Conservation (phyloP, 148 eudicot genomes). For the Silene conica region DNA sequence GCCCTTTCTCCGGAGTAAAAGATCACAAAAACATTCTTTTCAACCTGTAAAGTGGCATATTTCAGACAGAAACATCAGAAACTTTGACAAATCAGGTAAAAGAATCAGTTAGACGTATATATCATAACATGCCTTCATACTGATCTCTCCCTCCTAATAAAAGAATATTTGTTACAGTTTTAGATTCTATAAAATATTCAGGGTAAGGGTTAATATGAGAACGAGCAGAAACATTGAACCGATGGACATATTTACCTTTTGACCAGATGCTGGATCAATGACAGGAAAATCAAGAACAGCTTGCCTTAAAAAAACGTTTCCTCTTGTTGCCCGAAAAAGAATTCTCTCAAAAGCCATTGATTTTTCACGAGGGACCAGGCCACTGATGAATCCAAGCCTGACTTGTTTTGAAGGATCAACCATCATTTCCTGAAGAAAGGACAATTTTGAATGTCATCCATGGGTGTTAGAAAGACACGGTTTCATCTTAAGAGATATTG, state of each 20-base stretch:
- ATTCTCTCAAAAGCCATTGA: conserved; percentile 82
- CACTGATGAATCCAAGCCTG: conserved; percentile 68
- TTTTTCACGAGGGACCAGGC: conserved; percentile 73
- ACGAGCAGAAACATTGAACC: neutral
- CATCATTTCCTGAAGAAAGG: conserved; percentile 48
- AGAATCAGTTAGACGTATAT: neutral
- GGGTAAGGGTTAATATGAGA: neutral
- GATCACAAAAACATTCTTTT: conserved; percentile 72
- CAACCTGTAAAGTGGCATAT: conserved; percentile 45
- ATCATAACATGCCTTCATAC: conserved; percentile 1
- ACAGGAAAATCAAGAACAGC: conserved; percentile 56
- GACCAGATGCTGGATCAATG: conserved; percentile 63
- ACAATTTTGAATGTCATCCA: neutral
- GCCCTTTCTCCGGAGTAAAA: conserved; percentile 83
- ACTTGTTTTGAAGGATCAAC: conserved; percentile 62
- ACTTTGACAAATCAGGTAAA: neutral
- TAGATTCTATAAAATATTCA: neutral
- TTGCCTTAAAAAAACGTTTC: conserved; percentile 72
- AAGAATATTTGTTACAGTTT: neutral
- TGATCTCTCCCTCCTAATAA: neutral
- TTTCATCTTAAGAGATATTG: neutral
- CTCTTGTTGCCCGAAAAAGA: conserved; percentile 79
- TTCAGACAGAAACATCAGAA: conserved; percentile 9
- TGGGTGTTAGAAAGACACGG: neutral
- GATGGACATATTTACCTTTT: conserved; percentile 42